These are phyloP conservation scores for Aureobasidium pullulans DNA, from an alignment of 2,329 filamentous ascomycete genomes.

Conservation along the genomic window DNA sequence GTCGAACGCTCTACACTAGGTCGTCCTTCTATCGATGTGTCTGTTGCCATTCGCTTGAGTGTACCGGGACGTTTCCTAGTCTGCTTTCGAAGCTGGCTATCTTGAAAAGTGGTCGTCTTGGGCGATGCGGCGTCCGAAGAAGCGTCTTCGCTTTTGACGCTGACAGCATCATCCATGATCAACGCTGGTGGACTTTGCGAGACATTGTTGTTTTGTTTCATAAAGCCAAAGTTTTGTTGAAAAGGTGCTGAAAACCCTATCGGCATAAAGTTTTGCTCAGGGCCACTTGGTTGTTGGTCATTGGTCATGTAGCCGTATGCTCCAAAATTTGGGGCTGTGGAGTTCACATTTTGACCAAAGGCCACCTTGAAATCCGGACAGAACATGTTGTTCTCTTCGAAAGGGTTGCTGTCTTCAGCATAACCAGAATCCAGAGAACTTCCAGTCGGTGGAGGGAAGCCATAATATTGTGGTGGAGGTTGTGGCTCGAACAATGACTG, in stretches of 20 bases:
- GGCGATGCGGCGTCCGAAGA: neutral
- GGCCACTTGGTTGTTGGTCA: neutral
- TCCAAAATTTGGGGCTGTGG: neutral
- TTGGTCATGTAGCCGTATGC: neutral
- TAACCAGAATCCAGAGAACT: constrained; percentile 13
- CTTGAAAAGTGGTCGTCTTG: neutral
- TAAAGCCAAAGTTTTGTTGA: neutral
- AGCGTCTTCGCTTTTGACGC: constrained; percentile 6
- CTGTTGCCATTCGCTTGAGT: constrained; percentile 1
- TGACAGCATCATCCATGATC: neutral
- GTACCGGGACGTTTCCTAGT: neutral
- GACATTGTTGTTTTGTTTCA: neutral
- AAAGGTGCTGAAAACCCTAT: neutral
- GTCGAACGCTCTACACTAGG: neutral
- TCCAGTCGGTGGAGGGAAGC: neutral
- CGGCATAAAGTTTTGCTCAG: neutral
- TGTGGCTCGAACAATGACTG: neutral
- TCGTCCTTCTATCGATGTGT: neutral
- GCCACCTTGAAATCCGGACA: neutral
- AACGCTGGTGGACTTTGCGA: constrained; percentile 3
- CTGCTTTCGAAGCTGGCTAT: neutral
- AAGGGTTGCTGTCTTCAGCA: constrained; percentile 9
- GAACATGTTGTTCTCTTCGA: neutral
- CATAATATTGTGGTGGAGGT: neutral
- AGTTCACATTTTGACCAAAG: neutral